phyloP scores from a whole-genome alignment of 768 basidiomycete genomes.

The Tricholoma matsutake region DNA sequence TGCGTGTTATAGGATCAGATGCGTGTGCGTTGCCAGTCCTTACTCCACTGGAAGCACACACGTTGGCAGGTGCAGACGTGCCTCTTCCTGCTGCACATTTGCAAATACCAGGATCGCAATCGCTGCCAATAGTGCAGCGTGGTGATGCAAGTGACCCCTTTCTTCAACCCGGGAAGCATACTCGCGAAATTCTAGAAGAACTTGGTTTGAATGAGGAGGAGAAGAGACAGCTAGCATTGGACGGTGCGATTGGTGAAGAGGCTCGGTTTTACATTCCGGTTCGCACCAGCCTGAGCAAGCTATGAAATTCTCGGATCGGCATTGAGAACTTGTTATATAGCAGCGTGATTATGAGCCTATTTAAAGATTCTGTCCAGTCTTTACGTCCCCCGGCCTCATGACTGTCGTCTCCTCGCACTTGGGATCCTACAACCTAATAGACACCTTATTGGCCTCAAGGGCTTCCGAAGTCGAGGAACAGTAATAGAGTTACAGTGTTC shows the following conservation, averaged over 20 bases:
- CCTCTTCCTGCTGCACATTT: slow-evolving; percentile 54
- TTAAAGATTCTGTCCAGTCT: too few relatives aligned
- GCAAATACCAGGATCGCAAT: slow-evolving; percentile 26
- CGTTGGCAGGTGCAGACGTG: slow-evolving; percentile 33
- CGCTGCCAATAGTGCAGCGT: slow-evolving; percentile 5
- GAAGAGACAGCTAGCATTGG: slow-evolving; percentile 33
- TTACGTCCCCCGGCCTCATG: too few relatives aligned
- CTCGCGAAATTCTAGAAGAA: slow-evolving; percentile 48
- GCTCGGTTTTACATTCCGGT: slow-evolving; percentile 4
- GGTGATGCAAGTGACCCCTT: slow-evolving; percentile 14
- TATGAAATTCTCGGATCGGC: background rate
- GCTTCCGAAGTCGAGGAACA: too few relatives aligned
- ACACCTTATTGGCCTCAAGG: too few relatives aligned
- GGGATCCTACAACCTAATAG: too few relatives aligned
- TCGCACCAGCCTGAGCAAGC: background rate
- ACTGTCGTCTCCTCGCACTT: too few relatives aligned
- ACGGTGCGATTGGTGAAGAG: slow-evolving; percentile 47
- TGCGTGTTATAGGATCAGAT: slow-evolving; percentile 50
- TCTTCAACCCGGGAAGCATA: slow-evolving; percentile 52
- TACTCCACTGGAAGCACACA: slow-evolving; percentile 56
- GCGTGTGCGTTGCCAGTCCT: slow-evolving; percentile 72
- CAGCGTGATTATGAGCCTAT: too few relatives aligned
- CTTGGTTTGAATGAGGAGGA: slow-evolving; percentile 45
- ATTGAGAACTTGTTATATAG: too few relatives aligned
- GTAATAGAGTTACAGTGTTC: too few relatives aligned